Evolutionary conservation across 2,329 filamentous ascomycete species (phyloP), one percentile per base, ranked within the genome.

Genomic region (Pseudomassariella vexata): DNA sequence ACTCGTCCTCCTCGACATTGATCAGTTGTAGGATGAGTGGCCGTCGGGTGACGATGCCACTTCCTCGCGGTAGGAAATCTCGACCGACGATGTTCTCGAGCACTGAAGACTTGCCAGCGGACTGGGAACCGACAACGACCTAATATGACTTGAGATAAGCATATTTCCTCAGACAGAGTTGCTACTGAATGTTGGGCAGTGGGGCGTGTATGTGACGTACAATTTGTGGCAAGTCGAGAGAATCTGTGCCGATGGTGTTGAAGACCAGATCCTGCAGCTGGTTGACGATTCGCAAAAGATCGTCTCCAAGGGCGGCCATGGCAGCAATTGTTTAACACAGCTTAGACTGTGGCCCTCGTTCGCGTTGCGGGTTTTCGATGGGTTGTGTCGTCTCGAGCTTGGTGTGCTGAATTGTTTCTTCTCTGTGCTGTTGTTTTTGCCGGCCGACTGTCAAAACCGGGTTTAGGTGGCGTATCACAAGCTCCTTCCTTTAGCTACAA

Each of bases 181-280:
- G n/a, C n/a, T n/a, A n/a, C n/a, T n/a, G n/a, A n/a, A n/a, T n/a
- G n/a, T n/a, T n/a, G n/a, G n/a, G n/a, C n/a, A 40, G 32, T 23
- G 28, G 27, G 36, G 40, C 32, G 36, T 32, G 30, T 11, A 15
- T 9, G 35, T 40, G 37, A 68, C 79, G 56, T 80, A 95, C 92
- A 73, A 98, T 98, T 67, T 98, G 92, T 37, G 92, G 92, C 36
- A 98, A 70, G 64, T 98, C 92, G 40, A 98, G 76, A 32, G 90
- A 96, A 63, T 98, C 92, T 69, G 89, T 96, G 63, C 92, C 92
- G 62, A 98, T 98, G 48, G 92, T 98, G 68, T 98, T 98, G 72
- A 98, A 98, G 55, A 98, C 92, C 55, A 98, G 68, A 63, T 96
- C 92, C 65, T 98, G 92, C 54, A 98, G 74, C 72, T 94, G 94